Conservation (phyloP, 139 green algal species). For the Axilococcus clingmanii region DNA sequence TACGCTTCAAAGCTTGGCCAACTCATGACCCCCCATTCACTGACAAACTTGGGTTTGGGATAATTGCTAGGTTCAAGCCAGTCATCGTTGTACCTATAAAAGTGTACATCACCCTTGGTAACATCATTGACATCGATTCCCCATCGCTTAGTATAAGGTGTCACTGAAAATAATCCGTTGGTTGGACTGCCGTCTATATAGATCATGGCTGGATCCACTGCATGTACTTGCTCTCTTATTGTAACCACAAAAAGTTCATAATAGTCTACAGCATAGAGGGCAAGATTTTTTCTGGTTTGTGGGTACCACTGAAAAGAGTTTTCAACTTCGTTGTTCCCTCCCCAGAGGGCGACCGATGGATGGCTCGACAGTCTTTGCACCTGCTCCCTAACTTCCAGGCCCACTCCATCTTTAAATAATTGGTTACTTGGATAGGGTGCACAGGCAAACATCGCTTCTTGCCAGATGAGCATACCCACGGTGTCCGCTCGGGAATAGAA, state of each 20-base stretch:
- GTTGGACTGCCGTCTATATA: constrained; percentile 66
- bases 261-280: constrained; percentile 52
- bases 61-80: constrained; percentile 32
- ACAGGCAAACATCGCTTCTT: constrained; percentile 57
- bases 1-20: constrained; percentile 37
- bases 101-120: constrained; percentile 62
- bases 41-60: constrained; percentile 52
- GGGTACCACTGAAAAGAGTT: constrained; percentile 37
- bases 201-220: constrained; percentile 31
- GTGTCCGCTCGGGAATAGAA: constrained; percentile 61
- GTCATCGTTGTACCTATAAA: constrained; percentile 56
- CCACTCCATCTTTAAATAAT: constrained; percentile 31
- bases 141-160: constrained; percentile 42
- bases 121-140: constrained; percentile 18
- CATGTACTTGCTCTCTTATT: constrained; percentile 19
- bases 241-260: constrained; percentile 40
- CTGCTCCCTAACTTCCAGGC: constrained; percentile 37
- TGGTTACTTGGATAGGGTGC: constrained; percentile 33
- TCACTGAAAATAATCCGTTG: constrained; percentile 24
- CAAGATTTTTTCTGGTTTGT: constrained; percentile 18
- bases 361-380: constrained; percentile 48
- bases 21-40: constrained; percentile 54
- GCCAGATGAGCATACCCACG: constrained; percentile 64
- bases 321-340: constrained; percentile 42
- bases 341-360: constrained; percentile 58